phyloP scores from a whole-genome alignment of 148 eudicot species.

The Rhododendron williamsianum region DNA sequence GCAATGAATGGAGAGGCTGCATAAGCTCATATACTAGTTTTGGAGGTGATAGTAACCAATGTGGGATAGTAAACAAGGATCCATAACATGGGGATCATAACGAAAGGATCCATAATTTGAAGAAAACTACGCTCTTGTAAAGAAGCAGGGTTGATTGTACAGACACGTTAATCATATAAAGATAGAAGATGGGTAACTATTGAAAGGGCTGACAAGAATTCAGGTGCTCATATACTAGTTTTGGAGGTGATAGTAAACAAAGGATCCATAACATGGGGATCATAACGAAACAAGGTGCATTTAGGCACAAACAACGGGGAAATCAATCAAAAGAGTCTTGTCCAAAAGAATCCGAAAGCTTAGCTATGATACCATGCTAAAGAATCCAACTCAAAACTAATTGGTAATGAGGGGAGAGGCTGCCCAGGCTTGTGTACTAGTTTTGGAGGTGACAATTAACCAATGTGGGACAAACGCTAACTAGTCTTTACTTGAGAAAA shows the following conservation, averaged over 20 bases:
- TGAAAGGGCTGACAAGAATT: too few relatives aligned
- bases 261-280: neutral
- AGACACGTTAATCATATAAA: too few relatives aligned
- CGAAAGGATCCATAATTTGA: too few relatives aligned
- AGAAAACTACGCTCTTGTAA: too few relatives aligned
- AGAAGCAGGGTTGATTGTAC: too few relatives aligned
- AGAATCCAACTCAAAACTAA: neutral
- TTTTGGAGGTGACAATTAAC: neutral
- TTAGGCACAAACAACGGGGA: neutral
- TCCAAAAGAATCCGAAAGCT: neutral
- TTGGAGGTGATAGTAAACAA: neutral
- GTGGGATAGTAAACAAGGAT: neutral
- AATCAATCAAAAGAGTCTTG: neutral
- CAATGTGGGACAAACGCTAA: neutral
- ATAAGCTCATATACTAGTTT: neutral
- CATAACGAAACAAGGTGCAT: neutral
- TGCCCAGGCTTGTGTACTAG: neutral
- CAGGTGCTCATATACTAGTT: neutral
- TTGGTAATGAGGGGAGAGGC: neutral
- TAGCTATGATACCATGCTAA: neutral
- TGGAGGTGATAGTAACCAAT: neutral
- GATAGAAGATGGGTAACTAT: too few relatives aligned
- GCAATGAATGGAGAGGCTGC: neutral
- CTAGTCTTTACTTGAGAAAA: neutral
- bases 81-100: neutral